phyloP scores from a whole-genome alignment of 2,329 filamentous ascomycete genomes.

The Beauveria australis region DNA sequence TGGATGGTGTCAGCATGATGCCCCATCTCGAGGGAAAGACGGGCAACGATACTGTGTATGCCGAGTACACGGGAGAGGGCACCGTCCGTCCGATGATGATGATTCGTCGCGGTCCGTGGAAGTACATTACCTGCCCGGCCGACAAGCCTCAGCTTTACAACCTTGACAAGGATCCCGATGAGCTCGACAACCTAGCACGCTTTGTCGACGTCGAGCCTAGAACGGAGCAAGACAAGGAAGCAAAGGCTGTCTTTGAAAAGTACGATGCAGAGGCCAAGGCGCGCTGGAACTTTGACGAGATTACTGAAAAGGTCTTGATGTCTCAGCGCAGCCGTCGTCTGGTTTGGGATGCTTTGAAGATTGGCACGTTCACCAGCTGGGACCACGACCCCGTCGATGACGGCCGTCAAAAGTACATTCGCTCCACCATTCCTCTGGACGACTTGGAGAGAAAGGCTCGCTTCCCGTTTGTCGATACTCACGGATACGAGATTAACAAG shows the following conservation, averaged over 20 bases:
- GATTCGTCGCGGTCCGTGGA: slow-evolving; percentile 85
- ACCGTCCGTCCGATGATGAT: slow-evolving; percentile 86
- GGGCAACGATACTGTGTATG: slow-evolving; percentile 81
- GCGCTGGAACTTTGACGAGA: slow-evolving; percentile 74
- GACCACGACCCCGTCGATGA: slow-evolving; percentile 72
- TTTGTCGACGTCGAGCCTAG: slow-evolving; percentile 31
- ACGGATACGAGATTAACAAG: slow-evolving; percentile 39
- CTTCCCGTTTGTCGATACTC: slow-evolving; percentile 56
- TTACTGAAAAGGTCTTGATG: slow-evolving; percentile 64
- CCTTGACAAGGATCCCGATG: slow-evolving; percentile 63
- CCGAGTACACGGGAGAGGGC: slow-evolving; percentile 91
- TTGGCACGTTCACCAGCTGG: slow-evolving; percentile 73
- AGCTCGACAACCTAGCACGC: slow-evolving; percentile 64
- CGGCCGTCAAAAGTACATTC: slow-evolving; percentile 70
- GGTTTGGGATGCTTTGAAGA: slow-evolving; percentile 70
- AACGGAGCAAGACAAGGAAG: slow-evolving; percentile 36
- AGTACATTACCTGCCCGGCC: slow-evolving; percentile 78
- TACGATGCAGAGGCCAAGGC: slow-evolving; percentile 66
- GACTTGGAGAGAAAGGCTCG: slow-evolving; percentile 70
- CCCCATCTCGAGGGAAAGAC: slow-evolving; percentile 61
- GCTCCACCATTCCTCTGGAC: slow-evolving; percentile 72
- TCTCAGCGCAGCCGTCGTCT: slow-evolving; percentile 74
- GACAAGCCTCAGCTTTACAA: slow-evolving; percentile 84
- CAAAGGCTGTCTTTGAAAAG: slow-evolving; percentile 45
- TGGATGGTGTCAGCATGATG: slow-evolving; percentile 76